Evolutionary conservation across 352 stramenopile species (phyloP).

Genomic region (Peronosclerospora sorghi): DNA sequence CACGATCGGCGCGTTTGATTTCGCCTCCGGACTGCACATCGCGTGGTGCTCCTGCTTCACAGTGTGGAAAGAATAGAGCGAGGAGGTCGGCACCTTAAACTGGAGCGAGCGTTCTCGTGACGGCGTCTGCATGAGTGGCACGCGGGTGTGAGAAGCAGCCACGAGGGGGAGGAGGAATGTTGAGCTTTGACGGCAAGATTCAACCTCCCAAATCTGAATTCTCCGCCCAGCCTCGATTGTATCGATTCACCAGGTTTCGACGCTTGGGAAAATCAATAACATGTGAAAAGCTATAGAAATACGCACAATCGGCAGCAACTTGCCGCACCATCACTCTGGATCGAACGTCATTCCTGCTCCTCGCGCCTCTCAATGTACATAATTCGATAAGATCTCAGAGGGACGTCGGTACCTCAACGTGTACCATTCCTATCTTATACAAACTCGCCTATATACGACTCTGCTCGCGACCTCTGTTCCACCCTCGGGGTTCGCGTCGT

Average conservation of each 20-base stretch:
- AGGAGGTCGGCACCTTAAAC: constrained; percentile 2
- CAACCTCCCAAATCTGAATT: neutral
- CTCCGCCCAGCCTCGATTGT: neutral
- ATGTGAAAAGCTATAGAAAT: neutral
- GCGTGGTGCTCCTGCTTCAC: constrained; percentile 3
- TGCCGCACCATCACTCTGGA: constrained; percentile 46
- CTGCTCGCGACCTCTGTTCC: too few species aligned
- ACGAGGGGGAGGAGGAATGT: constrained; percentile 8
- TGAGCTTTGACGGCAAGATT: constrained; percentile 8
- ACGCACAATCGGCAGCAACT: constrained; percentile 36
- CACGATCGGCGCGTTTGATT: constrained; percentile 1
- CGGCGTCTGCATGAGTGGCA: constrained; percentile 6
- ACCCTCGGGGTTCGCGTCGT: too few species aligned
- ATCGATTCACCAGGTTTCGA: neutral
- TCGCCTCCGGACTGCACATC: constrained; percentile 3
- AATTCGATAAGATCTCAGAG: neutral
- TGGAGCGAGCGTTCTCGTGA: constrained; percentile 5
- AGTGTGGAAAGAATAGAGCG: neutral
- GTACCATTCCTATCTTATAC: neutral
- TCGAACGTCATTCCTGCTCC: constrained; percentile 21
- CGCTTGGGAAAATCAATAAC: neutral
- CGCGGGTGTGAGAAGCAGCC: too few species aligned
- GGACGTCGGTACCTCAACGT: too few species aligned
- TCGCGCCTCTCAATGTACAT: neutral
- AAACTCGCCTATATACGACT: too few species aligned